Evolutionary conservation across 495 filamentous ascomycete genomes (phyloP).

Genomic region (Aspergillus biplanus): DNA sequence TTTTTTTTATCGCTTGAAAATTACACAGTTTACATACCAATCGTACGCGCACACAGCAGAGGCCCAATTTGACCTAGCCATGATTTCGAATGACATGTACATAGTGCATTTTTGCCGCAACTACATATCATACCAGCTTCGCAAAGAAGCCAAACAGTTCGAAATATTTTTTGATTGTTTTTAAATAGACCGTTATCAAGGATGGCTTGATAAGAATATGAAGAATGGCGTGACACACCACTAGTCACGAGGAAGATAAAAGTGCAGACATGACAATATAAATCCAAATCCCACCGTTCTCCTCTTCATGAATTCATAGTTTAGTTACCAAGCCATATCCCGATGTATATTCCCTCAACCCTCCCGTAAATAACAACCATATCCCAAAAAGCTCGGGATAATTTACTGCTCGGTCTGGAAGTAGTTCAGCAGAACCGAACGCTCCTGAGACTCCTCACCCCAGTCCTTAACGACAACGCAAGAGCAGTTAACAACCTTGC

Average conservation of each 20-base stretch:
- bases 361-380: background rate
- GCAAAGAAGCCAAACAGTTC: background rate
- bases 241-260: no score
- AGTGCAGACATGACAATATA: no score
- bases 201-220: background rate
- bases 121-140: background rate
- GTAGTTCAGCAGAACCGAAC: constrained; percentile 97
- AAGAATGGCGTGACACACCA: background rate
- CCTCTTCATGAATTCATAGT: no score
- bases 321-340: no score
- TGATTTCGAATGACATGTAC: background rate
- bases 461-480: constrained; percentile 99
- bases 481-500: constrained; percentile 99
- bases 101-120: background rate
- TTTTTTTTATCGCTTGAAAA: constrained; percentile 4
- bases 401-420: constrained; percentile 87
- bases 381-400: constrained; percentile 11
- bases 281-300: no score
- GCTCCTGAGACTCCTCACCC: constrained; percentile 99
- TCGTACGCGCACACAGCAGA: background rate
- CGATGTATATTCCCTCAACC: no score
- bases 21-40: constrained; percentile 1
- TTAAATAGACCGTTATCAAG: no score
- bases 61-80: constrained; percentile 6
- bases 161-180: no score